These are phyloP conservation scores for Rhizopus stolonifer DNA, from an alignment of 371 early-diverging fungal species.

Conservation along the genomic window DNA sequence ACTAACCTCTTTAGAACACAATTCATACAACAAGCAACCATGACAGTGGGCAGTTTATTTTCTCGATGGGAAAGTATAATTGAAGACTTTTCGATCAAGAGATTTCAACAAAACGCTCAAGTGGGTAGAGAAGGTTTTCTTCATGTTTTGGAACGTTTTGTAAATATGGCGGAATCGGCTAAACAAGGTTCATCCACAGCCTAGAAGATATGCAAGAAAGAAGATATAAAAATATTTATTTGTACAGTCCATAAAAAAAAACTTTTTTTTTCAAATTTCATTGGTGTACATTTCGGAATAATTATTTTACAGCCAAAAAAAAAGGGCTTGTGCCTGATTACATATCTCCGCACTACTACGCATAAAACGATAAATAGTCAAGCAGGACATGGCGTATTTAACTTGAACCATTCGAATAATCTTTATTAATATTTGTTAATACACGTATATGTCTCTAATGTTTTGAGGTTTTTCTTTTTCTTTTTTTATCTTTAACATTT, in stretches of 20 bases:
- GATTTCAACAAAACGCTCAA: slow-evolving; percentile 88
- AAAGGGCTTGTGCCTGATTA: no score
- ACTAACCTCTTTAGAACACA: slow-evolving; percentile 45
- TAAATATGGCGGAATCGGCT: slow-evolving; percentile 37
- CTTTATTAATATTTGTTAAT: no score
- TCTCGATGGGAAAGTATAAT: slow-evolving; percentile 74
- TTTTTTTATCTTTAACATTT: no score
- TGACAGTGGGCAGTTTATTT: slow-evolving; percentile 77
- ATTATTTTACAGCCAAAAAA: no score
- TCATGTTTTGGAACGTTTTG: slow-evolving; percentile 65
- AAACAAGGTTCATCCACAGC: slow-evolving; percentile 1
- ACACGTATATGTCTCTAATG: no score
- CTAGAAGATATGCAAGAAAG: background rate
- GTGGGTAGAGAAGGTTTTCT: slow-evolving; percentile 73
- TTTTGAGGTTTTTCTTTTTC: no score
- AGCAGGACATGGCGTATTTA: no score
- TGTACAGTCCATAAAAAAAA: background rate
- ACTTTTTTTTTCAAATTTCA: background rate
- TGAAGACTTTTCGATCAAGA: slow-evolving; percentile 84
- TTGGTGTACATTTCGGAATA: background rate
- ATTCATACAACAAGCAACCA: slow-evolving; percentile 80
- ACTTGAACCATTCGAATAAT: no score
- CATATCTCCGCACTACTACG: no score
- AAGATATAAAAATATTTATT: no score
- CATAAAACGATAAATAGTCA: no score